Conservation (phyloP, 495 filamentous ascomycete genomes). For the Xylaria scruposa region DNA sequence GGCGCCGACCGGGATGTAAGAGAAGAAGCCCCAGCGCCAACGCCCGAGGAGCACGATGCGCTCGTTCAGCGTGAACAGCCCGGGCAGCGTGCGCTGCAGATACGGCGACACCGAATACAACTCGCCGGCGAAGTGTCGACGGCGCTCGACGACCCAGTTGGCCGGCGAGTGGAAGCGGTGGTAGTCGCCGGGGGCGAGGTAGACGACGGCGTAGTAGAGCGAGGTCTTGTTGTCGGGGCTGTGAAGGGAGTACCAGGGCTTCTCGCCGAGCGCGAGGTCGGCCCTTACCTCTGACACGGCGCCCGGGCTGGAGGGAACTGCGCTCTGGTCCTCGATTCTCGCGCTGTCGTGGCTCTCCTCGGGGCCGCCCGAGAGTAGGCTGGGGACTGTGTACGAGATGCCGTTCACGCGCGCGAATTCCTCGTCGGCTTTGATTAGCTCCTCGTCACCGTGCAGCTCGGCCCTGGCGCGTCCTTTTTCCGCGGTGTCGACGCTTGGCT, state of each 20-base stretch:
- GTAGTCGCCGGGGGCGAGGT: constrained; percentile 98
- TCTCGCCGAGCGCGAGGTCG: constrained; percentile 77
- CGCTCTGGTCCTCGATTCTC: constrained; percentile 50
- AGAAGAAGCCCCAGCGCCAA: constrained; percentile 98
- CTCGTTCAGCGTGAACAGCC: constrained; percentile 96
- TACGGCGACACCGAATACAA: constrained; percentile 95
- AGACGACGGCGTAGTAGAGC: constrained; percentile 95
- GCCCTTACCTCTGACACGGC: constrained; percentile 83
- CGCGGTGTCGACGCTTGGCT: constrained; percentile 25
- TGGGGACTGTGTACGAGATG: constrained; percentile 93
- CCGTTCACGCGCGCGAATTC: constrained; percentile 97
- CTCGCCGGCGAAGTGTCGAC: constrained; percentile 96
- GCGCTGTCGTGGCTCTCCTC: constrained; percentile 59
- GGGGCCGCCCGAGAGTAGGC: constrained; percentile 78
- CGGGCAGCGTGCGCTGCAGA: constrained; percentile 86
- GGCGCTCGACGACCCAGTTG: constrained; percentile 89
- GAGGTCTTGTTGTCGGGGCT: constrained; percentile 62
- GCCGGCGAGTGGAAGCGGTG: constrained; percentile 96
- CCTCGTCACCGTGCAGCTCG: constrained; percentile 55
- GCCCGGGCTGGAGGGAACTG: constrained; percentile 63
- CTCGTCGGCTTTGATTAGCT: constrained; percentile 76
- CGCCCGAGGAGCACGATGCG: constrained; percentile 90
- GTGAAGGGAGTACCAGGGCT: constrained; percentile 77
- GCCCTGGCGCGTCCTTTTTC: constrained; percentile 30
- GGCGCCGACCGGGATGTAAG: constrained; percentile 91